Percentiles rank a stretch among this genome's conserved stretches.
phyloP scores from a whole-genome alignment of 371 early-diverging fungal genomes.

The Actinomucor elegans region DNA sequence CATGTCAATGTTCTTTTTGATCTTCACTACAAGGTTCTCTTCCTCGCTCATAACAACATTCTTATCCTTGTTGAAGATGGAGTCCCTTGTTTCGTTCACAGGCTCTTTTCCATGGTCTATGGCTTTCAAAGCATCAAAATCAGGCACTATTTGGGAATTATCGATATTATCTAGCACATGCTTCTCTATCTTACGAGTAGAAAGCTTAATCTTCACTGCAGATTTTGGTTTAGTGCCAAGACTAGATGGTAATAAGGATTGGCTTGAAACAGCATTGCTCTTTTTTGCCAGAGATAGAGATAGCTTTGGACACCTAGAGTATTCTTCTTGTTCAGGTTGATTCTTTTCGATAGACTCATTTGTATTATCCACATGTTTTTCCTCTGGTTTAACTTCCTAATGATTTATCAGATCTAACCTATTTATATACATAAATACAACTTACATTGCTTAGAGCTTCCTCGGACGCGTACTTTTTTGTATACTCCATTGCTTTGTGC shows the following conservation, averaged over 20 bases:
- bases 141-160: too few species aligned
- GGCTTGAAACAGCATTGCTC: neutral
- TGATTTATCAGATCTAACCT: too few species aligned
- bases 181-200: neutral
- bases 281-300: slow-evolving; percentile 12
- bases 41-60: too few species aligned
- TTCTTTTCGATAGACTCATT: neutral
- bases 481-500: slow-evolving; percentile 40
- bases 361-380: neutral
- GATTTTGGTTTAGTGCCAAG: neutral
- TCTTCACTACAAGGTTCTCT: too few species aligned
- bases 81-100: too few species aligned
- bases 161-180: too few species aligned
- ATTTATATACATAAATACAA: too few species aligned
- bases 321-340: neutral
- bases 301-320: neutral
- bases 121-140: too few species aligned
- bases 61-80: too few species aligned
- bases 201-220: neutral
- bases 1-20: too few species aligned
- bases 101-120: too few species aligned
- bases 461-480: slow-evolving; percentile 30
- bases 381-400: neutral
- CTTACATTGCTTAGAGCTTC: neutral
- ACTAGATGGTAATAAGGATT: neutral